phyloP scores from a whole-genome alignment of 257 asterid species.

The Thymus quinquecostatus region DNA sequence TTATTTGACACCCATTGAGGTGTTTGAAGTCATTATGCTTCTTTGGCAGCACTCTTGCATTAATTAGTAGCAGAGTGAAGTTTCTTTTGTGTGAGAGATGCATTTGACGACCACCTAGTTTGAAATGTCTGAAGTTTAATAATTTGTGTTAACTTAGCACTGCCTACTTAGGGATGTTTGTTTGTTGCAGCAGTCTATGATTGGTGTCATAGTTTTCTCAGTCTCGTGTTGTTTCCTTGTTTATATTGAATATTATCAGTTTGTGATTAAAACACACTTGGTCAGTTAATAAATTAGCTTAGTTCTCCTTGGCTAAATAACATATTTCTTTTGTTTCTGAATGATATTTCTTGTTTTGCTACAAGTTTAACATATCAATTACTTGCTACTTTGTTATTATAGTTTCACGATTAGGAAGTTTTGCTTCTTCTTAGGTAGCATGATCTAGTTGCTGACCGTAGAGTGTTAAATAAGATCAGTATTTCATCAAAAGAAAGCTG shows the following conservation, averaged over 20 bases:
- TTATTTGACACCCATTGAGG: not conserved
- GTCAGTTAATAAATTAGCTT: not conserved
- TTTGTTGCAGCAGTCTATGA: conserved; percentile 15
- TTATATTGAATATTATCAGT: not conserved
- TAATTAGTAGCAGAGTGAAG: not conserved
- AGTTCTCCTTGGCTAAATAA: conserved; percentile 6
- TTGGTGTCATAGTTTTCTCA: not conserved
- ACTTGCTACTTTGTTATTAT: not conserved
- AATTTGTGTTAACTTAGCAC: not conserved
- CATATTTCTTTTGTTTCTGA: conserved; percentile 8
- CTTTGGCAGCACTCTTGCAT: not conserved
- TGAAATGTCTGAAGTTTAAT: not conserved
- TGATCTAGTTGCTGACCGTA: not conserved
- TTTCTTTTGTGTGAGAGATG: not conserved
- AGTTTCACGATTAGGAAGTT: not conserved
- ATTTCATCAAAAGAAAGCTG: conserved; percentile 14
- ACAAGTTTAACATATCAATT: not conserved
- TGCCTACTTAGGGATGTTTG: not conserved
- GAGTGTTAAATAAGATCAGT: not conserved
- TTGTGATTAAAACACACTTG: not conserved
- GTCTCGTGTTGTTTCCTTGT: not conserved
- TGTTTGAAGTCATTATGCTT: conserved; percentile 1
- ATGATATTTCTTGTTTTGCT: not conserved
- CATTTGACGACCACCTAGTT: not conserved
- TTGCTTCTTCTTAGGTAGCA: not conserved